Conservation (phyloP, 805 yeast species). For the Pichia deserticola region DNA sequence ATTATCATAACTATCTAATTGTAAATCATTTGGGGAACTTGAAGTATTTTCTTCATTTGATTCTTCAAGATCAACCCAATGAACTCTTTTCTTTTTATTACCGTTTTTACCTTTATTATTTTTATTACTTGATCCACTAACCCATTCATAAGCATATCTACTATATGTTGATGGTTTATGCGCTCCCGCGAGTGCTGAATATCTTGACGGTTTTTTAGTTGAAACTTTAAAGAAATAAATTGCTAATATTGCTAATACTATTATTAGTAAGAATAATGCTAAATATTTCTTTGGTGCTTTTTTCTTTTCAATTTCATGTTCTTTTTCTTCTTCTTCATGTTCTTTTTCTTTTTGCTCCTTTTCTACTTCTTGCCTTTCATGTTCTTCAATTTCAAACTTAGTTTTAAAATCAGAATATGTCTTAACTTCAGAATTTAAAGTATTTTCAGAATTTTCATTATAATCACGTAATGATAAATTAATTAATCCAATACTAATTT, state of each 20-base stretch:
- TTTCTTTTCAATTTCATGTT: not conserved
- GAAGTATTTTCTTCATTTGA: not conserved
- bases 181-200: slow-evolving; percentile 5
- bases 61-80: slow-evolving; percentile 20
- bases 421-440: not conserved
- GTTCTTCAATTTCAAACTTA: not conserved
- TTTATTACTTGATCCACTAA: not conserved
- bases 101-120: not conserved
- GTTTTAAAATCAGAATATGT: slow-evolving; percentile 1
- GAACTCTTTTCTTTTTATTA: slow-evolving; percentile 28
- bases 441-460: slow-evolving; percentile 10
- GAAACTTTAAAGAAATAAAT: slow-evolving; percentile 3
- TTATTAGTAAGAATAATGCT: slow-evolving; percentile 2
- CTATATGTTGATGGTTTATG: slow-evolving; percentile 1
- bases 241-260: slow-evolving; percentile 2
- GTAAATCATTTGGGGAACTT: not conserved
- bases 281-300: not conserved
- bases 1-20: no score
- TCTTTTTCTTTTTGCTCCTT: not conserved
- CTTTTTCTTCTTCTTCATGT: not conserved
- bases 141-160: slow-evolving; percentile 8
- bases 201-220: slow-evolving; percentile 1
- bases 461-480: slow-evolving; percentile 31
- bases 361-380: not conserved
- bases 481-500: slow-evolving; percentile 59